phyloP scores from a whole-genome alignment of 192 early-diverging fungal genomes.

The Backusella macrospora region DNA sequence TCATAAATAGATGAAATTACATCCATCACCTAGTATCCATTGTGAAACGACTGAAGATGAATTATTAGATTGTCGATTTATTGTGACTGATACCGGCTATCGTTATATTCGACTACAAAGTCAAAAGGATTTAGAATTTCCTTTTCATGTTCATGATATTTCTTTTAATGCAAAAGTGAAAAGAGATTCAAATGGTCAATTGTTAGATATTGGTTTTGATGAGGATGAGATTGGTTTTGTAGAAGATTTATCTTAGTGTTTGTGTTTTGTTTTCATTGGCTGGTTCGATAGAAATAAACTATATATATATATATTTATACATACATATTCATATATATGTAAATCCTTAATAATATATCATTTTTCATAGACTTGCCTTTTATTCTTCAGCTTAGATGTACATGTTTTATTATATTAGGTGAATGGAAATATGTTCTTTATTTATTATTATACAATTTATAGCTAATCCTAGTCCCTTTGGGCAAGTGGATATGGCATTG shows the following conservation, averaged over 20 bases:
- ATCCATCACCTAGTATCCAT: conserved; percentile 5
- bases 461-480: too few relatives aligned
- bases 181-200: conserved; percentile 29
- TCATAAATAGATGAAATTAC: conserved; percentile 6
- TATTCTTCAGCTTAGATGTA: too few relatives aligned
- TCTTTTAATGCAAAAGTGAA: conserved; percentile 40
- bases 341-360: too few relatives aligned
- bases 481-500: too few relatives aligned
- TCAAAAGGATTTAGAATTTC: conserved; percentile 33
- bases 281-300: too few relatives aligned
- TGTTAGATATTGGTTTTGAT: conserved; percentile 32
- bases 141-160: conserved; percentile 42
- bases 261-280: background rate
- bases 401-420: too few relatives aligned
- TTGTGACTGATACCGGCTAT: conserved; percentile 39
- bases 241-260: conserved; percentile 23
- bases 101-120: conserved; percentile 45
- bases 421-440: too few relatives aligned
- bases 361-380: too few relatives aligned
- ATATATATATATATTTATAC: too few relatives aligned
- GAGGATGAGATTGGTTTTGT: conserved; percentile 28
- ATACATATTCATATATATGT: too few relatives aligned
- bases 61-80: conserved; percentile 37
- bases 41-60: conserved; percentile 6
- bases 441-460: too few relatives aligned